A percentile compares a stretch with the other conserved stretches of the same genome.
phyloP scores from a whole-genome alignment of 495 filamentous ascomycete species.

The Parathielavia hyrcaniae region DNA sequence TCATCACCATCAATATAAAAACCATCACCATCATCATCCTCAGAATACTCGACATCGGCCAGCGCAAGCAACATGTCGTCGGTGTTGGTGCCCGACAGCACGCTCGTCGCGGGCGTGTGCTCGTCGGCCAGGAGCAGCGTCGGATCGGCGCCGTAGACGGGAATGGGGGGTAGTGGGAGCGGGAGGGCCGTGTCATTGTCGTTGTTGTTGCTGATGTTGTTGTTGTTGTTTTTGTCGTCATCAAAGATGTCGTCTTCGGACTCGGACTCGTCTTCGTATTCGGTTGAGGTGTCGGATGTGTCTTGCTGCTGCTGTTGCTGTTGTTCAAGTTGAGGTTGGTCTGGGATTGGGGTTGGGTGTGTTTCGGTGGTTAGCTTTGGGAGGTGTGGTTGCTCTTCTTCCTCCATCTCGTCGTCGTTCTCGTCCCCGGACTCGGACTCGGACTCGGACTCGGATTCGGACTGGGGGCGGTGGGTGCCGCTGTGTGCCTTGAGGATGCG shows the following conservation, averaged over 20 bases:
- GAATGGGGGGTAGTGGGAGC: neutral
- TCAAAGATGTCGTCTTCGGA: neutral
- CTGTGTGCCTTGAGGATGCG: conserved; percentile 5
- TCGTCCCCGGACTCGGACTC: too few relatives aligned
- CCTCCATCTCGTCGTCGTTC: neutral
- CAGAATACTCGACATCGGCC: conserved; percentile 7
- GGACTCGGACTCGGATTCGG: neutral
- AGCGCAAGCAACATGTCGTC: conserved; percentile 11
- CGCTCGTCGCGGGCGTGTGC: neutral
- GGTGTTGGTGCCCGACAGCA: neutral
- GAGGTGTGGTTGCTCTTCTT: too few relatives aligned
- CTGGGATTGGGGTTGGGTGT: neutral
- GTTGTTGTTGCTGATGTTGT: too few relatives aligned
- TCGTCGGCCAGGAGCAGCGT: neutral
- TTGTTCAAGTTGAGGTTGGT: neutral
- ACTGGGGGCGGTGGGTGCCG: neutral
- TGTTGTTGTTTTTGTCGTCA: neutral
- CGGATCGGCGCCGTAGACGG: neutral
- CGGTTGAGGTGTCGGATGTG: neutral
- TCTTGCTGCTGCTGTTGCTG: neutral
- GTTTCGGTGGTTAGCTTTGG: neutral
- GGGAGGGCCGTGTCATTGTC: too few relatives aligned
- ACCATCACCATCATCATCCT: neutral
- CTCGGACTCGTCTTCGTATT: neutral
- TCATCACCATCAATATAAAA: neutral